These are phyloP conservation scores for Lipomyces chichibuensis DNA, from an alignment of 805 yeast species.

Conservation along the genomic window DNA sequence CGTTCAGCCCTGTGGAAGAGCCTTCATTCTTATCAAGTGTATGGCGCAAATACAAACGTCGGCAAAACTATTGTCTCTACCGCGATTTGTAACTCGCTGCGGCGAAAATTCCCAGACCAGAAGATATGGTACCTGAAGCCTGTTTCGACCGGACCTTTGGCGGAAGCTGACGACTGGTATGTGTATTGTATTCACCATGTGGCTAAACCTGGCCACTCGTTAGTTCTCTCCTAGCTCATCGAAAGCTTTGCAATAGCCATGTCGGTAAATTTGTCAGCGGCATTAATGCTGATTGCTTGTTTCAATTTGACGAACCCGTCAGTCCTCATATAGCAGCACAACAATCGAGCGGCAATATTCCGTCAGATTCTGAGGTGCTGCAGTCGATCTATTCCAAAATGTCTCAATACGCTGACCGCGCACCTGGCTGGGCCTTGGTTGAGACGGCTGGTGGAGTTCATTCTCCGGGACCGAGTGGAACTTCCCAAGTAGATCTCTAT, in stretches of 20 bases:
- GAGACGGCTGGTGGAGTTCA: slow-evolving; percentile 5
- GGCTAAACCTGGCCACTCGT: neutral
- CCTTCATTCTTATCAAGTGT: slow-evolving; percentile 1
- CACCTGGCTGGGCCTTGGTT: slow-evolving; percentile 3
- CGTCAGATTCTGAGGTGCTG: slow-evolving; percentile 1
- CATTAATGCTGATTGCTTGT: neutral
- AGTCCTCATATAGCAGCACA: slow-evolving; percentile 3
- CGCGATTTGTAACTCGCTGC: slow-evolving; percentile 15
- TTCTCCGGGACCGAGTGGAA: slow-evolving; percentile 3
- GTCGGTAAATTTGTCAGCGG: neutral
- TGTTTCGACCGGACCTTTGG: slow-evolving; percentile 36
- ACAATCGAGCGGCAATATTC: neutral
- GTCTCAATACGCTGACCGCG: neutral
- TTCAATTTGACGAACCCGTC: slow-evolving; percentile 4
- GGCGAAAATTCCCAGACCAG: neutral
- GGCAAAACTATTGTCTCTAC: slow-evolving; percentile 39
- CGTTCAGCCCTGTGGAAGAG: slow-evolving; percentile 5
- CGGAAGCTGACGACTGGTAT: slow-evolving; percentile 32
- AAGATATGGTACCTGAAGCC: slow-evolving; percentile 37
- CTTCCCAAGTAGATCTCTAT: slow-evolving; percentile 2
- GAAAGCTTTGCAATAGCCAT: neutral
- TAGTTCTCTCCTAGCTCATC: neutral
- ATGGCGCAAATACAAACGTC: slow-evolving; percentile 40
- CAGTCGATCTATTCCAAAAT: neutral
- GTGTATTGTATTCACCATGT: slow-evolving; percentile 13